Evolutionary conservation across 345 rosid genomes (phyloP), one percentile per base, ranked within the genome.

Genomic region (Toxicodendron radicans): DNA sequence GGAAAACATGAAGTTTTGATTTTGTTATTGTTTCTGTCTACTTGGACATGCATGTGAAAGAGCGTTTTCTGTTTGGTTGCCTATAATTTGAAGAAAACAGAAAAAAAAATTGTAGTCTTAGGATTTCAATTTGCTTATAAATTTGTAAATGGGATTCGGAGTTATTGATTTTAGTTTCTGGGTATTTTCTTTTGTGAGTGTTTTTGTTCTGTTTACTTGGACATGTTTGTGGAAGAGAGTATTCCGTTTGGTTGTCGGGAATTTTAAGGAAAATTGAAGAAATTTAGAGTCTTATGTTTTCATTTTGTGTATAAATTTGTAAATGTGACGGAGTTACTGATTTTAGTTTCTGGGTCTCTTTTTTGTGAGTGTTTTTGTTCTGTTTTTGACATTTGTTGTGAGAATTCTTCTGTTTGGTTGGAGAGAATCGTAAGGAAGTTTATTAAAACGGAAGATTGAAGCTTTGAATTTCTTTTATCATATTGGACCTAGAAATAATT

Each of bases 391-490:
- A 43, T 30, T 71, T 58, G 16, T 13, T 27, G 46, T 11, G 18
- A 24, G 53, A 32, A 11, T 60, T 48, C 3, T 54, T 72, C 13
- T 72, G 46, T 45, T 71, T 58, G 53, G 74, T 58, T 21, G 41
- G 56, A 7, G 57, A 59, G 66, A 71, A 58, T 43, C 33, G 32
- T 27, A 17, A 17, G 41, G 43, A 59, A 70, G 58, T 20, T 32
- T 21, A 12, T 38, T 48, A 48, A 48, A 11, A 48, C 52, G 2
- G 32, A 17, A 4, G 16, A 17, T 46, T 8, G 18, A 67, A 27
- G n/a, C 17, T 23, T 16, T 16, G 38, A 24, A 24, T 14, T 48
- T 7, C 2, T 66, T 24, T 48, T 20, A 14, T 13, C 21, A 46
- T 0, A 4, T 0, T 52, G 21, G 20, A 49, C 35, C 54, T 11